These are phyloP conservation scores for Sugiyamaella qingdaonensis DNA, from an alignment of 805 yeast genomes.

Conservation along the genomic window DNA sequence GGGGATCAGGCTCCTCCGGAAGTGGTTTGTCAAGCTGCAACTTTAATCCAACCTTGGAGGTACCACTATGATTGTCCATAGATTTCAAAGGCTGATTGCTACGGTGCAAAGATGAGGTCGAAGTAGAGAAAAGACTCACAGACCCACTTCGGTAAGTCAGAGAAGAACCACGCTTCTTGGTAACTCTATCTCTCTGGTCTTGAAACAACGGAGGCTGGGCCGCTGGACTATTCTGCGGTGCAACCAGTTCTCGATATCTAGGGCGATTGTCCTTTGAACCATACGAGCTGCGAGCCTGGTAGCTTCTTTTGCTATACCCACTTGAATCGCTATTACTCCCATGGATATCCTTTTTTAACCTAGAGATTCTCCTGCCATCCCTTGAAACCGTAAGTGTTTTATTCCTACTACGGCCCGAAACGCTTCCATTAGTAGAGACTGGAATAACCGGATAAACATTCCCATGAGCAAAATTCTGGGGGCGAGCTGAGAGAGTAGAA, in stretches of 20 bases:
- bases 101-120: background rate
- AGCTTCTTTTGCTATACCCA: too few relatives aligned
- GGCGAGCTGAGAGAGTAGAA: too few relatives aligned
- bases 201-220: constrained; percentile 1
- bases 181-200: background rate
- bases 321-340: too few relatives aligned
- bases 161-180: constrained; percentile 4
- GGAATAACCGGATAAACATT: too few relatives aligned
- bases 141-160: constrained; percentile 2
- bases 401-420: too few relatives aligned
- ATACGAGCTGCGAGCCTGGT: too few relatives aligned
- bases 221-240: background rate
- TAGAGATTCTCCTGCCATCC: too few relatives aligned
- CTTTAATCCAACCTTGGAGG: background rate
- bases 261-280: too few relatives aligned
- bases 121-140: background rate
- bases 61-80: background rate
- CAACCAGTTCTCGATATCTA: background rate
- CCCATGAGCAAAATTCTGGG: too few relatives aligned
- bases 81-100: background rate
- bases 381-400: too few relatives aligned
- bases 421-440: too few relatives aligned
- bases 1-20: constrained; percentile 11
- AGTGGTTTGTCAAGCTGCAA: constrained; percentile 13
- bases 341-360: too few relatives aligned